These are phyloP conservation scores for Chlorella sorokiniana DNA, from an alignment of 139 green algal species.

Conservation along the genomic window DNA sequence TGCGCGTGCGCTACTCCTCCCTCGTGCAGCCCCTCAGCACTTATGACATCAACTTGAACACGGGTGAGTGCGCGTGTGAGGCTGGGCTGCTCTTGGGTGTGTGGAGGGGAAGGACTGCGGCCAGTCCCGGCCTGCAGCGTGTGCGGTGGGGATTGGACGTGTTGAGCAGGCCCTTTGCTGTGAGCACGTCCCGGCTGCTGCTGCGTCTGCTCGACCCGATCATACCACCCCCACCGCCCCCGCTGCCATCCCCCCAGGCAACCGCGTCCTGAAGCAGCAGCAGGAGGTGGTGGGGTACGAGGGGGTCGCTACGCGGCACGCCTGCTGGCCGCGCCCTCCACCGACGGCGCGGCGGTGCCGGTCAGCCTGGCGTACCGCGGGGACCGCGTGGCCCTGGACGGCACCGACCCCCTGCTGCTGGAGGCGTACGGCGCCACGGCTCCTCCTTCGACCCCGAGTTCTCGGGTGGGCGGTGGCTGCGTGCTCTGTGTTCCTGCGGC, in stretches of 20 bases:
- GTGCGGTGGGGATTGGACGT: no score
- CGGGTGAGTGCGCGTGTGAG: not conserved
- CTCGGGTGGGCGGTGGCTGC: not conserved
- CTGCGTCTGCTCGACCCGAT: not conserved
- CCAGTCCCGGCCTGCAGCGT: no score
- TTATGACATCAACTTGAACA: constrained; percentile 80
- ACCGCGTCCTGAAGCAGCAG: constrained; percentile 58
- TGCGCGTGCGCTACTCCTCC: constrained; percentile 79
- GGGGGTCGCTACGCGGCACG: not conserved
- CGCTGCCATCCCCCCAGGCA: not conserved
- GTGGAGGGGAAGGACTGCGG: not conserved
- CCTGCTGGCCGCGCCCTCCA: constrained; percentile 18
- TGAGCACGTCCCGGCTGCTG: not conserved
- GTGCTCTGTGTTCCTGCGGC: not conserved
- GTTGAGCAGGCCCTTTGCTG: not conserved
- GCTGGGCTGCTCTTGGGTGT: not conserved
- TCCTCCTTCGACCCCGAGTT: constrained; percentile 61
- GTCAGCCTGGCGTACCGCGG: constrained; percentile 12
- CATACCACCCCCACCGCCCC: not conserved
- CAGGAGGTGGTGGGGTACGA: constrained; percentile 20
- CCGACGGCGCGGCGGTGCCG: not conserved
- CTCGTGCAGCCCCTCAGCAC: constrained; percentile 75
- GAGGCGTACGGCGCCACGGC: constrained; percentile 61
- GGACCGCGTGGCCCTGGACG: constrained; percentile 4
- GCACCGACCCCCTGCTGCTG: constrained; percentile 50